Conservation (phyloP, 768 basidiomycete species). For the Hygrocybe punicea region DNA sequence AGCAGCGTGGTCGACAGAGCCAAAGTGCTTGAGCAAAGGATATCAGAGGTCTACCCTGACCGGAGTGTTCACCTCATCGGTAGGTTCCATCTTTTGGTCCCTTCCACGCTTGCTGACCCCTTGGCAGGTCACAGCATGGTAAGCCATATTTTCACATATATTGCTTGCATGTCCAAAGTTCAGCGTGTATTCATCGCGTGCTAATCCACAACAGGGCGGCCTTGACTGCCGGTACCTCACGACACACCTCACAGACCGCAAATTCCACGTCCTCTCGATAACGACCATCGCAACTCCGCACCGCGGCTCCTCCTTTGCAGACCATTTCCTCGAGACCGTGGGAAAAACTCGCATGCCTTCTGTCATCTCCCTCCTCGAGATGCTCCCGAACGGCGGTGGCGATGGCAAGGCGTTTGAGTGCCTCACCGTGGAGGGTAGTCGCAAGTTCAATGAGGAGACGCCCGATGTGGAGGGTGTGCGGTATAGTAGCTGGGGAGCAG, state of each 20-base stretch:
- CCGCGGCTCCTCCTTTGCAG: conserved; percentile 88
- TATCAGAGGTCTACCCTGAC: conserved; percentile 77
- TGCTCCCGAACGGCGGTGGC: conserved; percentile 88
- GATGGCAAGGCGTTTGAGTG: conserved; percentile 92
- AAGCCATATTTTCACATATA: conserved; percentile 18
- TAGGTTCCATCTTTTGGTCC: conserved; percentile 22
- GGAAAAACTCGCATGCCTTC: conserved; percentile 64
- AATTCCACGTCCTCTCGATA: conserved; percentile 78
- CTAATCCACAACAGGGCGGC: conserved; percentile 56
- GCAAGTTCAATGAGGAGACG: conserved; percentile 80
- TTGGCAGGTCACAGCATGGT: conserved; percentile 71
- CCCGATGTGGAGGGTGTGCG: conserved; percentile 73
- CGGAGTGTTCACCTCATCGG: conserved; percentile 85
- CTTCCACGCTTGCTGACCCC: conserved; percentile 5
- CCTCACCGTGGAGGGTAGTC: conserved; percentile 83
- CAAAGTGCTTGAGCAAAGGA: conserved; percentile 78
- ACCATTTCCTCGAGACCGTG: conserved; percentile 79
- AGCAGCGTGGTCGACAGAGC: conserved; percentile 86
- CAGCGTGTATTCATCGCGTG: not conserved
- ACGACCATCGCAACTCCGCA: conserved; percentile 97
- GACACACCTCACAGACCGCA: conserved; percentile 66
- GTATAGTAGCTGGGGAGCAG: conserved; percentile 96
- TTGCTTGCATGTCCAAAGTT: conserved; percentile 25
- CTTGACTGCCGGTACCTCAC: conserved; percentile 91
- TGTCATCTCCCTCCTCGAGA: conserved; percentile 69